Evolutionary conservation across 305 asterid species (phyloP).

Genomic region (Petunia hybrid): DNA sequence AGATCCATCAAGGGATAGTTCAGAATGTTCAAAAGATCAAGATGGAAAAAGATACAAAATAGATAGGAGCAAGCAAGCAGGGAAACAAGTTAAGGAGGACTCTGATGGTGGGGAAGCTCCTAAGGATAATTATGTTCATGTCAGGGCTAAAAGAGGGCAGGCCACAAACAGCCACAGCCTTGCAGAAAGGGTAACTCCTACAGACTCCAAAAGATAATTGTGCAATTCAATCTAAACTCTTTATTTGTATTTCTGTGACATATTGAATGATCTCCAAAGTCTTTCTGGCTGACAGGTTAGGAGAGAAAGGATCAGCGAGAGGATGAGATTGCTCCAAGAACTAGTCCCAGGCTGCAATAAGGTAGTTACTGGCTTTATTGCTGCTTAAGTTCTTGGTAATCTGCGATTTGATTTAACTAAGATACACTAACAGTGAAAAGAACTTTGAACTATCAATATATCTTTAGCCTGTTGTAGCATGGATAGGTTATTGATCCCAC

Average conservation of each 20-base stretch:
- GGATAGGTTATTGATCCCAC: too few species aligned
- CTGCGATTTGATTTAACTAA: neutral
- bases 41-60: slow-evolving; percentile 57
- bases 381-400: neutral
- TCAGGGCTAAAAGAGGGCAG: slow-evolving; percentile 92
- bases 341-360: slow-evolving; percentile 95
- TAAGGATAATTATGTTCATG: slow-evolving; percentile 79
- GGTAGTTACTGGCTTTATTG: slow-evolving; percentile 44
- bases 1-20: slow-evolving; percentile 55
- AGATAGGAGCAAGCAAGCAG: slow-evolving; percentile 56
- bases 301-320: slow-evolving; percentile 94
- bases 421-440: too few species aligned
- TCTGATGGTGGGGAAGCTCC: slow-evolving; percentile 61
- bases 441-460: too few species aligned
- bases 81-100: slow-evolving; percentile 48
- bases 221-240: neutral
- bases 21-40: slow-evolving; percentile 58
- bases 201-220: neutral
- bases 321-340: slow-evolving; percentile 94
- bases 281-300: slow-evolving; percentile 62
- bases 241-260: slow-evolving; percentile 11
- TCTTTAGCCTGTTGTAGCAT: too few species aligned
- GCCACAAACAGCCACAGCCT: slow-evolving; percentile 98
- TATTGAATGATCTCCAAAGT: slow-evolving; percentile 21
- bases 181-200: slow-evolving; percentile 84